Base-by-base conservation (phyloP, 495 filamentous ascomycete species). In the Aeminium ludgeri region DNA sequence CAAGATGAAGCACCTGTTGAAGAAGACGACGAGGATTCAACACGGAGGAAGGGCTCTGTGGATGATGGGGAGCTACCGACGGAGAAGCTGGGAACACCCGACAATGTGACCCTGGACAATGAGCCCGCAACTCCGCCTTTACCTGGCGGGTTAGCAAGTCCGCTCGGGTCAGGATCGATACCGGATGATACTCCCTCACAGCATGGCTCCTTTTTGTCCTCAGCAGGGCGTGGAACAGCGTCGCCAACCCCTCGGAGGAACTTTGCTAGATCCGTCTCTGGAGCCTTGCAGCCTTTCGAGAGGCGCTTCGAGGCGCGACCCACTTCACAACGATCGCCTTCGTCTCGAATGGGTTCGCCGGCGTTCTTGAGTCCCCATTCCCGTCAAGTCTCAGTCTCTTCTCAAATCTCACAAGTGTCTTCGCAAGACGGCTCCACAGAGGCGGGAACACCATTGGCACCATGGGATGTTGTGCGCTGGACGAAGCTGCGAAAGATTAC, bases 401-500 rank as follows among this genome's bases (percentile, higher is more conserved):
- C 51, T 13, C 44, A 50, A 6, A 13, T 50, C 15, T 50, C 51
- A 5, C 34, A 40, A 11, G 13, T 38, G 7, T 49, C 46, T 7
- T 46, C 46, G 2, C 46, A 50, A 30, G 34, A 34, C n/a, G 43
- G 29, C 13, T 28, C 30, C 8, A 27, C 31, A 19, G 81, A 79
- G 38, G 59, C 64, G 13, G 82, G 85, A 31, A 72, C 70, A 3
- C 67, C 70, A 0, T 66, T 59, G 50, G 73, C 80, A 7, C 89
- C 87, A 16, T 99, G 89, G 89, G 89, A 96, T 56, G 84, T 95
- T 42, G 77, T 99, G 38, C 67, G 84, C 57, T 99, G 89, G 89
- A 95, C 86, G 0, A 94, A 82, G 55, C 57, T 99, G 43, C 82
- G 76, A 54, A 95, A 86, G 51, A 74, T 96, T 41, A 82, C 83